These are phyloP conservation scores for Pseudocercospora musae DNA, from an alignment of 2,329 filamentous ascomycete species.

Conservation along the genomic window DNA sequence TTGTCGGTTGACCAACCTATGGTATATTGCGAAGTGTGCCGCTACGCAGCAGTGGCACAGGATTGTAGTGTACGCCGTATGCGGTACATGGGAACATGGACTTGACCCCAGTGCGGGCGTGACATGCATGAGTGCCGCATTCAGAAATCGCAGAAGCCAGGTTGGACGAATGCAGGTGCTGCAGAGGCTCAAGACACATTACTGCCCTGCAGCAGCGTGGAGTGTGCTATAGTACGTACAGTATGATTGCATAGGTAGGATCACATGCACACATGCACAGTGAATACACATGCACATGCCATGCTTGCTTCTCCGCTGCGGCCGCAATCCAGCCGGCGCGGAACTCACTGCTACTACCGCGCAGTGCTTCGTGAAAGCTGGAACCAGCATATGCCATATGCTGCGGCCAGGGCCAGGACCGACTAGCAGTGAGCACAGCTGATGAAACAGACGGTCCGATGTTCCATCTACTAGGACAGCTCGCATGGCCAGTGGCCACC, in stretches of 20 bases:
- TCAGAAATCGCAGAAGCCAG: background rate
- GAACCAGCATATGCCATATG: no score
- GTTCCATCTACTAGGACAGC: no score
- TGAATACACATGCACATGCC: no score
- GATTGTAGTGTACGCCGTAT: no score
- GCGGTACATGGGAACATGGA: background rate
- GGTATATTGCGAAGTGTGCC: background rate
- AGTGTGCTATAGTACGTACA: background rate
- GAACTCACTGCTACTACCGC: no score
- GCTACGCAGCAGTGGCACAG: background rate
- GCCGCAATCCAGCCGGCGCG: background rate
- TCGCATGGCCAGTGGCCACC: background rate
- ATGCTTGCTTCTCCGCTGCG: background rate
- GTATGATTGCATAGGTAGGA: no score
- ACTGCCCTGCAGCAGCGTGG: background rate
- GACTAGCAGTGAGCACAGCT: no score
- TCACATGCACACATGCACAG: no score
- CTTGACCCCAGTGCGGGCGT: background rate
- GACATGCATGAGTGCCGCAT: background rate
- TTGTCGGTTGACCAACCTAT: background rate
- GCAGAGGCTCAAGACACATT: background rate
- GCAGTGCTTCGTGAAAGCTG: no score
- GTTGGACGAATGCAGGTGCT: background rate
- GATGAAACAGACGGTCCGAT: background rate
- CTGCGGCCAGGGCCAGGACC: background rate